A percentile compares a stretch with the other conserved stretches of the same genome.
These are phyloP conservation scores for Trametes hirsuta DNA, from an alignment of 1,284 basidiomycete species.

Conservation along the genomic window DNA sequence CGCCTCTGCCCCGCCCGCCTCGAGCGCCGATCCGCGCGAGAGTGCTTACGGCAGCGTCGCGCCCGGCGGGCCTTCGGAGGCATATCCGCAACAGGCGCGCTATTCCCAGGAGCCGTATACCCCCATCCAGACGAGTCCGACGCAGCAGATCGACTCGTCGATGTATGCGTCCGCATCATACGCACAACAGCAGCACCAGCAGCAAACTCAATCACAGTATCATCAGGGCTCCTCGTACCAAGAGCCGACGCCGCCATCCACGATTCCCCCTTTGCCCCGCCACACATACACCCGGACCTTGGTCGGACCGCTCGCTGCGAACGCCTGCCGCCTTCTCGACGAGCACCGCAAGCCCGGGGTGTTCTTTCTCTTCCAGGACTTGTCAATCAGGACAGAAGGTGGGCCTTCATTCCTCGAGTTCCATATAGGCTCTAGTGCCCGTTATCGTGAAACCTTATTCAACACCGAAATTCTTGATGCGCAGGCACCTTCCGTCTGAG, in stretches of 20 bases:
- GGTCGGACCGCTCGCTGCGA: slow-evolving; percentile 84
- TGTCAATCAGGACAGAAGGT: slow-evolving; percentile 87
- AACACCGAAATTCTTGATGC: slow-evolving; percentile 20
- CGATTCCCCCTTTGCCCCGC: slow-evolving; percentile 51
- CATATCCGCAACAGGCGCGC: slow-evolving; percentile 30
- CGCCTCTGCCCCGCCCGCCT: slow-evolving; percentile 25
- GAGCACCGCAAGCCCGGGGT: slow-evolving; percentile 84
- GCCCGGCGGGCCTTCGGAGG: slow-evolving; percentile 27
- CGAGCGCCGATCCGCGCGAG: slow-evolving; percentile 32
- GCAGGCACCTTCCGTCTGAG: slow-evolving; percentile 76
- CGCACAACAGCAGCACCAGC: slow-evolving; percentile 37
- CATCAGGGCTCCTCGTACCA: slow-evolving; percentile 34
- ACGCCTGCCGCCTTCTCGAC: slow-evolving; percentile 81
- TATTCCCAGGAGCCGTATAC: slow-evolving; percentile 41
- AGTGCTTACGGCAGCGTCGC: slow-evolving; percentile 32
- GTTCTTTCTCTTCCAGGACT: slow-evolving; percentile 87
- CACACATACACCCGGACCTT: slow-evolving; percentile 84
- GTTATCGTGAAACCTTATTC: slow-evolving; percentile 26
- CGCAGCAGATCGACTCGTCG: slow-evolving; percentile 35
- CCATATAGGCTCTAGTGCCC: slow-evolving; percentile 24
- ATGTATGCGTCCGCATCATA: slow-evolving; percentile 43
- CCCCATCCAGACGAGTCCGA: slow-evolving; percentile 23
- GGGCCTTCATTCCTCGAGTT: slow-evolving; percentile 30
- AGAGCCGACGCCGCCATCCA: slow-evolving; percentile 37
- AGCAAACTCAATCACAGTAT: slow-evolving; percentile 34